These are phyloP conservation scores for Mortierella sp. DNA, from an alignment of 371 early-diverging fungal species.

Conservation along the genomic window DNA sequence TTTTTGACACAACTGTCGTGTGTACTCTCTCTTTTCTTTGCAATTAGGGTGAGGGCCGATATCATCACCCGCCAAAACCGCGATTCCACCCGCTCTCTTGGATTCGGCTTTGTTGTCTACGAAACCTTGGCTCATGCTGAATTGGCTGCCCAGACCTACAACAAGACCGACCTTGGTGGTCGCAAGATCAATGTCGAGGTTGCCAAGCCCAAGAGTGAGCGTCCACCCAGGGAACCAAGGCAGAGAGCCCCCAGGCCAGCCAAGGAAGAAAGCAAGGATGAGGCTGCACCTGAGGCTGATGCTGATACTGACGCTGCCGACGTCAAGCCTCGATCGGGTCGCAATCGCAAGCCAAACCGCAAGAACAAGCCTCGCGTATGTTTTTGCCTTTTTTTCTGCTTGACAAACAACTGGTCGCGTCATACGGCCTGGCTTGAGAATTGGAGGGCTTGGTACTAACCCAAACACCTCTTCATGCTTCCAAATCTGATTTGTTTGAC, in stretches of 20 bases:
- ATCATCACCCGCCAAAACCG: conserved; percentile 81
- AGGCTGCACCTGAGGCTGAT: conserved; percentile 23
- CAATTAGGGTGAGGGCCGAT: conserved; percentile 68
- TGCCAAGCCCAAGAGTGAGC: conserved; percentile 75
- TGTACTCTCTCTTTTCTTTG: background rate
- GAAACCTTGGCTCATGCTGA: conserved; percentile 76
- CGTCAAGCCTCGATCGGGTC: conserved; percentile 41
- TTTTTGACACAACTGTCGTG: no score
- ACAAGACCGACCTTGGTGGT: conserved; percentile 81
- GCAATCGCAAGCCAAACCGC: conserved; percentile 31
- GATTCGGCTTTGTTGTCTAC: conserved; percentile 94
- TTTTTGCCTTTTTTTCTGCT: no score
- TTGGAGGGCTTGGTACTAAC: no score
- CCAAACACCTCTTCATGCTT: no score
- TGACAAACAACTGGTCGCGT: no score
- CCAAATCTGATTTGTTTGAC: conserved; percentile 3
- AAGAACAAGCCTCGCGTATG: conserved; percentile 44
- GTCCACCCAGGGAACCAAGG: conserved; percentile 43
- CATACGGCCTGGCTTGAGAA: no score
- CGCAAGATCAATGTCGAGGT: conserved; percentile 90
- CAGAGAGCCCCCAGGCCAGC: conserved; percentile 37
- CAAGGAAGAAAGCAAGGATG: conserved; percentile 35
- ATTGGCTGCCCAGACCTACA: conserved; percentile 74
- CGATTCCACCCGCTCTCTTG: conserved; percentile 84
- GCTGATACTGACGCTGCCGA: conserved; percentile 13